Base-by-base conservation (phyloP, 192 early-diverging fungal species). In the Coemansia sp. region DNA sequence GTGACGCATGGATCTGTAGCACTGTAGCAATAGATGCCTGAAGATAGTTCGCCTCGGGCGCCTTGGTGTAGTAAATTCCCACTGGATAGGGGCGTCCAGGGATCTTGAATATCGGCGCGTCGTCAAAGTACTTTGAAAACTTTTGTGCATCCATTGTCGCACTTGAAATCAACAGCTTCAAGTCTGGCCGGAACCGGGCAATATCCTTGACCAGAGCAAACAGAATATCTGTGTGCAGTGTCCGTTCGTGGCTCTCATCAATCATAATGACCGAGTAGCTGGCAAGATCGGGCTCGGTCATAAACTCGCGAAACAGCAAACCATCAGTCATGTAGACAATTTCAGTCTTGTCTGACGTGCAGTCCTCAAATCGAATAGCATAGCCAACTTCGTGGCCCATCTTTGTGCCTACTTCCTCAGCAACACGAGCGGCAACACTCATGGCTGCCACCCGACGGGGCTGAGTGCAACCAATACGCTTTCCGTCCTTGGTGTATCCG, bases 311-410 rank as follows among this genome's bases (percentile, higher is more conserved):
- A 19, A 99, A 86, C 20, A 99, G 81, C 92, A 97, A 93, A 55
- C 97, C 97, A 73, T 98, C 97, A 0, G 97, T 99, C 97, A 99
- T 98, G 64, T 98, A 98, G 70, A 98, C 97, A 54, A 99, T 82
- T 18, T 90, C 74, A 0, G 97, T 99, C 75, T 94, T 94, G 24
- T 98, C 95, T 2, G 88, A 87, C 5, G 97, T 98, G 69, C 93
- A 95, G 77, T 99, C 97, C 72, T 99, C 97, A 67, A 99, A 99
- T 18, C 97, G 88, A 62, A 99, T 98, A 6, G 93, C 89, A 64
- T 99, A 99, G 6, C 97, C 97, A 52, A 99, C 95, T 71, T 95
- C 88, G 58, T 87, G 79, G 8, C 97, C 94, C 14, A 99, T 75
- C 72, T 92, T 94, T 14, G 93, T 92, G 5, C 92, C 93, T 84